Conservation (phyloP, 345 rosid genomes). For the Dimocarpus longan region DNA sequence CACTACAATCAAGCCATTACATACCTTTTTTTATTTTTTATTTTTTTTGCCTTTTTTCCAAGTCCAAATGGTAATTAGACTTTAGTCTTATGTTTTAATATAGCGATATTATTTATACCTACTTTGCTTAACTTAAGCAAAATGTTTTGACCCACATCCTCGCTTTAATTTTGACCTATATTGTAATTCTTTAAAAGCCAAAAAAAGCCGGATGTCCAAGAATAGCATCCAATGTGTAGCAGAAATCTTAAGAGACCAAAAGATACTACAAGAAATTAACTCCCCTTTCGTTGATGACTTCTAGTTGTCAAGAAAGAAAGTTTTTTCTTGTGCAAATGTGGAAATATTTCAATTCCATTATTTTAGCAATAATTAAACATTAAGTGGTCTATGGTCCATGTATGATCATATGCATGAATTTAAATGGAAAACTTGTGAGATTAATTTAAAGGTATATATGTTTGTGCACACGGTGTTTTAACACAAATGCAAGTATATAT, state of each 20-base stretch:
- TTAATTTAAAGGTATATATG: too few relatives aligned
- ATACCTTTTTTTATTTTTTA: constrained; percentile 1
- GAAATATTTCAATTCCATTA: background rate
- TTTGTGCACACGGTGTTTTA: too few relatives aligned
- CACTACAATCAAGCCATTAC: constrained; percentile 9
- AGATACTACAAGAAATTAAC: background rate
- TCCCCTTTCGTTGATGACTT: background rate
- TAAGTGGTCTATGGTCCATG: too few relatives aligned
- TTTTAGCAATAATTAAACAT: background rate
- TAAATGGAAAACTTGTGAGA: too few relatives aligned
- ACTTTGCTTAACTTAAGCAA: background rate
- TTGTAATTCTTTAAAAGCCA: background rate
- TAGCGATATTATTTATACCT: background rate
- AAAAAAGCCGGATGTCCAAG: background rate
- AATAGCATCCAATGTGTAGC: constrained; percentile 10
- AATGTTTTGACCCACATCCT: background rate
- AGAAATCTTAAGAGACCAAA: too few relatives aligned
- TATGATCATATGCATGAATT: too few relatives aligned
- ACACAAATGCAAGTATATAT: too few relatives aligned
- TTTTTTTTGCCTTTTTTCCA: background rate
- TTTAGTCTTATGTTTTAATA: background rate
- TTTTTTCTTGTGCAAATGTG: background rate
- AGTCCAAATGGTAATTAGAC: constrained; percentile 10
- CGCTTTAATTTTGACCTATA: background rate
- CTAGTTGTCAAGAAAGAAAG: background rate